Base-by-base conservation (phyloP, 2,329 filamentous ascomycete species). In the Talaromyces sp. region DNA sequence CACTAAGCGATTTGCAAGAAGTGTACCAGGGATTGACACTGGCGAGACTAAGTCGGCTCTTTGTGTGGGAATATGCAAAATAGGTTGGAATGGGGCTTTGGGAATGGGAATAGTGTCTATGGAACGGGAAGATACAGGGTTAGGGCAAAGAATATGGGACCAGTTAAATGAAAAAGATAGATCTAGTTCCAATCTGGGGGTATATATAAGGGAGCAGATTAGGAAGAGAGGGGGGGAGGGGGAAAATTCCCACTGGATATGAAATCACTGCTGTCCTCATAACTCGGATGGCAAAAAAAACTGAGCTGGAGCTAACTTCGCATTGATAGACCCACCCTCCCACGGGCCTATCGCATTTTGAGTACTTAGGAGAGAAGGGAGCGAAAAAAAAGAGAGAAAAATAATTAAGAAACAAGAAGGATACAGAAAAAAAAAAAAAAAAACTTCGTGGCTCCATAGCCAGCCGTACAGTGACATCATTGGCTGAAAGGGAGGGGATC, bases 391-490 rank as follows among this genome's bases (percentile, higher is more conserved):
- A 41, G 20, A 27, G 20, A 41, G n/a, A n/a, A n/a, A n/a, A n/a
- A n/a, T n/a, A n/a, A n/a, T n/a, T n/a, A n/a, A 41, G n/a, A 41
- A 13, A 24, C 20, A 30, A 29, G 30, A 17, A 17, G n/a, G 17
- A 43, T 29, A 30, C 29, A 43, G 7, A 17, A 43, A n/a, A 30
- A 17, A 14, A 30, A 30, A 43, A 24, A 36, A 35, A 46, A 36
- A 46, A 36, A 35, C 17, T 6, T 16, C 14, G 24, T n/a, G 22
- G 3, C 29, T 53, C 49, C 51, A 52, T 58, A 46, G 51, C 43
- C 40, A 46, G 49, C 37, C 44, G 41, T 29, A 42, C 19, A 43
- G 52, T 65, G 61, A 63, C 62, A 65, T 65, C 60, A 65, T 62
- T 62, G 54, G 62, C 52, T 54, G 42, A 61, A 51, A 44, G 41